Evolutionary conservation across 208 protist genomes (phyloP), one percentile per base, ranked within the genome.

Genomic region (Acanthamoeba quina): DNA sequence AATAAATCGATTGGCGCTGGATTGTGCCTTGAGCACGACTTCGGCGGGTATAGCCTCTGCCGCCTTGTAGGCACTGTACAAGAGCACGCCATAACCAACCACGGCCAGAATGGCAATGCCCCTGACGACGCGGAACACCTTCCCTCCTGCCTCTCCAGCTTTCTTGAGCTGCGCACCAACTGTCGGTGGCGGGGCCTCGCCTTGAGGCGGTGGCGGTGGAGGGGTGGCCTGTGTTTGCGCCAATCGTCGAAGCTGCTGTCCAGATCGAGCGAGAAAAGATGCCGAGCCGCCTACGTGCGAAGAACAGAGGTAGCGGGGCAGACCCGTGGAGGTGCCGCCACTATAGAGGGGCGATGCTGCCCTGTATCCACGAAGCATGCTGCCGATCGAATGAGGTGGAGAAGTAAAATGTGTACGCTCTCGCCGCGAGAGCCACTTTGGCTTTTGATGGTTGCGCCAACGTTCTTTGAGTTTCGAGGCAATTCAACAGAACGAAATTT

Each of bases 11-110:
- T 29, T 64, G 41, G 29, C 24, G 29, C 11, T 41, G 7, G 17
- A 82, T 11, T 4, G 60, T 86, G 62, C 78, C 78, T 86, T 54
- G 19, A 86, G 78, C 44, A 86, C 52, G 3, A 62, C 52, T 9
- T 86, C 49, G 24, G 15, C 15, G 9, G 78, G 78, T 7, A 86
- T 86, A 15, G 78, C 19, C n/a, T 86, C 78, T 21, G 78, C 41
- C 24, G 37, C 3, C 49, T 86, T 86, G 49, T 86, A 62, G 49
- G 21, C 10, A 19, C 21, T 62, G 78, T 86, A 86, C 21, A 26
- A 5, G n/a, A 86, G 49, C 41, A 86, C 78, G 31, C 78, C 78
- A 62, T 58, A 86, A n/a, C 78, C 78, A 17, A 86, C 78, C 7
- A 17, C 52, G 11, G 49, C 41, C 78, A 86, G 49, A 11, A 64